Conservation (phyloP, 257 asterid species). For the Parsonsia alboflavescens region DNA sequence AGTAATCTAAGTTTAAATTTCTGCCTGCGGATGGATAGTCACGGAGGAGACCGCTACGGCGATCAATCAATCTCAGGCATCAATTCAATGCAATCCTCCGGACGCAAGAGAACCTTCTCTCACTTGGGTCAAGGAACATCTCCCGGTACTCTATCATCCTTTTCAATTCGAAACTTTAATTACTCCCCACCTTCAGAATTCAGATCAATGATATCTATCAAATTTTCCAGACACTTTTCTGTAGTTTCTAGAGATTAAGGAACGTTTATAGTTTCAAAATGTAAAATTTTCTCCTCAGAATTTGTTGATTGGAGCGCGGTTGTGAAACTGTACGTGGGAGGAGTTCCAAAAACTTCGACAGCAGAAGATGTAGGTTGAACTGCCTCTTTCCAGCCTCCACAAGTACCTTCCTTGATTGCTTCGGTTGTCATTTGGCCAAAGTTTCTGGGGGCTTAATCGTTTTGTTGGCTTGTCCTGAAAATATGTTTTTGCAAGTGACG, state of each 20-base stretch:
- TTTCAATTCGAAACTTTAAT: not conserved
- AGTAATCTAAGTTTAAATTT: not conserved
- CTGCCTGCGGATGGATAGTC: conserved; percentile 13
- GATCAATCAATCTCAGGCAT: conserved; percentile 6
- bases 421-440: not conserved
- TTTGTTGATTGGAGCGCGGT: conserved; percentile 34
- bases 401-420: not conserved
- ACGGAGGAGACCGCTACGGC: conserved; percentile 10
- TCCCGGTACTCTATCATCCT: conserved; percentile 12
- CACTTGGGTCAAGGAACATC: conserved; percentile 3
- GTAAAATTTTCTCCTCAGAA: conserved; percentile 19
- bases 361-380: conserved; percentile 57
- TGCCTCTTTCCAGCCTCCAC: not conserved
- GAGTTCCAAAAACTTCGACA: conserved; percentile 53
- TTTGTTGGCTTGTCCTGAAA: not conserved
- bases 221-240: too few species aligned
- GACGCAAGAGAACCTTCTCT: conserved; percentile 28
- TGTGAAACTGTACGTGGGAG: conserved; percentile 71
- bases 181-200: not conserved
- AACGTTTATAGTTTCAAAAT: too few species aligned
- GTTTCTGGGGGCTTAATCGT: not conserved
- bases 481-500: not conserved
- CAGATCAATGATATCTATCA: not conserved
- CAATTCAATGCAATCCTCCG: conserved; percentile 15
- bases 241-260: too few species aligned